Base-by-base conservation (phyloP, 108 stramenopile genomes). In the Thalassiosira profunda region DNA sequence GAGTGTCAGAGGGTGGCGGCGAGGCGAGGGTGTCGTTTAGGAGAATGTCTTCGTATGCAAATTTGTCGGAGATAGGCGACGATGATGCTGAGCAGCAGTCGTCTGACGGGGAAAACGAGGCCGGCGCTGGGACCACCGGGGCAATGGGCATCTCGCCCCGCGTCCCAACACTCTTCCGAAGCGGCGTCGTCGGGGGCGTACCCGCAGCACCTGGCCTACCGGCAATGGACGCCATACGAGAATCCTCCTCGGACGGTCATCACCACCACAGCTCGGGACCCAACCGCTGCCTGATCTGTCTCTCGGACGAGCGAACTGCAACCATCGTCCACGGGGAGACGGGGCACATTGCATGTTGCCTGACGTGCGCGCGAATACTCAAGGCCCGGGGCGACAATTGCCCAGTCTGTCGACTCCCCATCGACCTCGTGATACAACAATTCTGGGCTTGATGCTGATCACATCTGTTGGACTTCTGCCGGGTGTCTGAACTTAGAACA, bases 241-340 rank as follows among this genome's bases (percentile, higher is more conserved):
- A 48, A 48, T 63, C 70, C 5, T 30, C 67, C 0, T 53, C 40
- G 29, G 24, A 54, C 29, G 63, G 15, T 30, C 57, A 41, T 47
- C 41, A 33, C 44, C 24, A 21, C 47, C 58, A 37, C 29, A 12
- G 43, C 28, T 24, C 42, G 3, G 10, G 51, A 18, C 56, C 64
- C n/a, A 63, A 79, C 37, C 52, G 23, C 15, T 96, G 94, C 46
- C 52, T 93, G 36, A 81, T 92, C 57, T 96, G 94, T 75, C 63
- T 93, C 23, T 75, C 76, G 1, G 74, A 85, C 14, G 80, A 85
- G 55, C 74, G 94, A 25, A 95, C 84, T 21, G 90, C 95, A n/a
- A 96, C 97, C 2, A 84, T 97, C 40, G 92, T 97, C 4, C 97
- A 97, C 56, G 97, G 97, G 8, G 89, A 87, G 33, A 95, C 95